Base-by-base conservation (phyloP, 2,329 filamentous ascomycete genomes). In the Botrytis pseudocinerea region DNA sequence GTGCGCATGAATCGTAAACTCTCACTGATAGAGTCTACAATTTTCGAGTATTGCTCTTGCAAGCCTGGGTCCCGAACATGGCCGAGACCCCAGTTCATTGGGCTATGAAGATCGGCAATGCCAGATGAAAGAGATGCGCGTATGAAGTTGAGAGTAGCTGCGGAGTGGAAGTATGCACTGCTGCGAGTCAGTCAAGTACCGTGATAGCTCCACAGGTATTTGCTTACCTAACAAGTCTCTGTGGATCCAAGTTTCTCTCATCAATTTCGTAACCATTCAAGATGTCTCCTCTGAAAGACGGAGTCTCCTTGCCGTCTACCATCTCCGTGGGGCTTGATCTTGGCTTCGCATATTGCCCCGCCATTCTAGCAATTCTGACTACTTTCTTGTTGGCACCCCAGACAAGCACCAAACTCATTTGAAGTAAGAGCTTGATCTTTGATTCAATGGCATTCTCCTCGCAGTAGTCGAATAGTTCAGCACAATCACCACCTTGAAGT, bases 391-490 rank as follows among this genome's bases (percentile, higher is more conserved):
- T 86, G 74, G 87, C 87, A 77, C 93, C 96, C 92, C 95, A 98
- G 82, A 98, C 95, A 74, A 99, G 87, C 1, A 99, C 93, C 78
- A 99, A 85, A 77, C 93, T 97, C 95, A 99, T 98, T 84, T 99
- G 96, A 74, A 99, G 85, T 44, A 99, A 88, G 40, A 99, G 89
- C 84, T 98, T 98, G 83, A 98, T 94, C 86, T 98, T 99, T 76
- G 93, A 92, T 83, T 98, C 94, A 78, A 99, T 98, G 76, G 93
- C 92, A 22, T 89, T 88, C 81, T 94, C 92, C 78, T 93, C 91
- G 83, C 96, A 99, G 85, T 99, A 99, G 82, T 96, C 94, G 80
- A 99, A 99, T 16, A 98, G 88, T 85, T 99, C 96, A 25, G 96
- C 96, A 81, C 96, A 99, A 84, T 99, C 96, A 75, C 95, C 96